These are phyloP conservation scores for Trypanosoma caninum DNA, from an alignment of 208 protist genomes.

Conservation along the genomic window DNA sequence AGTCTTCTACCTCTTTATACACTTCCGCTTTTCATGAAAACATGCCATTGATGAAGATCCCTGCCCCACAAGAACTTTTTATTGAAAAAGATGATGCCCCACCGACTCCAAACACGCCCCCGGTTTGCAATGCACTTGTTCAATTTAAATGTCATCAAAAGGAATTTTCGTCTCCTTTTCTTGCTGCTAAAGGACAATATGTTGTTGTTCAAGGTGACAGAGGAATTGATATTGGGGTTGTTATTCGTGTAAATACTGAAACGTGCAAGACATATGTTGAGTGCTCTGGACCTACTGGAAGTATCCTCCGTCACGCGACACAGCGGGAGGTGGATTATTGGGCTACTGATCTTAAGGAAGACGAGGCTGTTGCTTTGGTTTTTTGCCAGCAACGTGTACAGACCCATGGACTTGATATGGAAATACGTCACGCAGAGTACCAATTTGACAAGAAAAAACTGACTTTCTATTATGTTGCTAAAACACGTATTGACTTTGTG, in stretches of 20 bases:
- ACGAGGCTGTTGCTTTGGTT: slow-evolving; percentile 60
- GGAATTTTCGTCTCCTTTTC: slow-evolving; percentile 60
- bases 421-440: slow-evolving; percentile 83
- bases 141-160: slow-evolving; percentile 89
- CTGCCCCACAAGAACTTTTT: slow-evolving; percentile 33
- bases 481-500: slow-evolving; percentile 75
- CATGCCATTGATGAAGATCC: background rate
- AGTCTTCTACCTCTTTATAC: slow-evolving; percentile 17
- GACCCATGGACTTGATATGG: slow-evolving; percentile 66
- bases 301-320: slow-evolving; percentile 70
- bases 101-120: slow-evolving; percentile 20
- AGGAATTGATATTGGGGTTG: slow-evolving; percentile 88
- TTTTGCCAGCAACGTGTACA: slow-evolving; percentile 65
- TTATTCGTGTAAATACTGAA: slow-evolving; percentile 66
- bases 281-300: slow-evolving; percentile 43
- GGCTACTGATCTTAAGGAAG: slow-evolving; percentile 77
- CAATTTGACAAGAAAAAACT: slow-evolving; percentile 94
- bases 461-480: slow-evolving; percentile 88
- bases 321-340: slow-evolving; percentile 87
- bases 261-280: slow-evolving; percentile 52
- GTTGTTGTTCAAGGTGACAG: slow-evolving; percentile 87
- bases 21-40: slow-evolving; percentile 14
- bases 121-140: slow-evolving; percentile 54
- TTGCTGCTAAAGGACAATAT: slow-evolving; percentile 69
- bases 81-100: slow-evolving; percentile 39